phyloP scores from a whole-genome alignment of 2,329 filamentous ascomycete genomes.

The Reticulascus tulasneorum region DNA sequence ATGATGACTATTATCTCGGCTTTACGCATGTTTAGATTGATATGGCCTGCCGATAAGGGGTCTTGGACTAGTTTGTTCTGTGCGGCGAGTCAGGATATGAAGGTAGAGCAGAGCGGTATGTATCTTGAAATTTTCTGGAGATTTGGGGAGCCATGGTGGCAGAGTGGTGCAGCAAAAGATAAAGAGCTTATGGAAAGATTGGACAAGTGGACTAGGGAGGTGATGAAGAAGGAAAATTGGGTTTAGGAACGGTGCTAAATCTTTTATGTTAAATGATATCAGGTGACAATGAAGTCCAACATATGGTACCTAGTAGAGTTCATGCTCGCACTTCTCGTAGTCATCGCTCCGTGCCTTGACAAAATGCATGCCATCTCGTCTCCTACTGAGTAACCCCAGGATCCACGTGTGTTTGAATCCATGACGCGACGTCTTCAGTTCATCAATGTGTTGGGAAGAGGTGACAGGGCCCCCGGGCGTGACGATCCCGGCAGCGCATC shows the following conservation, averaged over 20 bases:
- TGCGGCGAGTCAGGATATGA: slow-evolving; percentile 31
- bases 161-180: slow-evolving; percentile 29
- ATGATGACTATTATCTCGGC: background rate
- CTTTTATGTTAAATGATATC: too few species aligned
- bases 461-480: too few species aligned
- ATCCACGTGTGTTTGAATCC: too few species aligned
- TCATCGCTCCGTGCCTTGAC: too few species aligned
- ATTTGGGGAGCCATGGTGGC: slow-evolving; percentile 25
- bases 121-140: slow-evolving; percentile 27
- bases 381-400: too few species aligned
- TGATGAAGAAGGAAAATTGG: slow-evolving; percentile 27
- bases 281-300: too few species aligned
- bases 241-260: slow-evolving; percentile 14
- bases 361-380: too few species aligned
- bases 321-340: too few species aligned
- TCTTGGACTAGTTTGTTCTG: slow-evolving; percentile 32
- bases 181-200: slow-evolving; percentile 26
- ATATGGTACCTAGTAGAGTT: too few species aligned
- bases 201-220: slow-evolving; percentile 27
- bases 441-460: too few species aligned
- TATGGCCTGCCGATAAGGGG: slow-evolving; percentile 25
- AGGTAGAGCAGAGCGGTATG: slow-evolving; percentile 28
- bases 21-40: slow-evolving; percentile 15
- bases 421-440: too few species aligned
- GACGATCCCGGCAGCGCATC: too few species aligned